Percentiles rank a stretch among this genome's conserved stretches.
Evolutionary conservation across 768 basidiomycete genomes (phyloP).

Genomic region (Amylocystis lapponica): DNA sequence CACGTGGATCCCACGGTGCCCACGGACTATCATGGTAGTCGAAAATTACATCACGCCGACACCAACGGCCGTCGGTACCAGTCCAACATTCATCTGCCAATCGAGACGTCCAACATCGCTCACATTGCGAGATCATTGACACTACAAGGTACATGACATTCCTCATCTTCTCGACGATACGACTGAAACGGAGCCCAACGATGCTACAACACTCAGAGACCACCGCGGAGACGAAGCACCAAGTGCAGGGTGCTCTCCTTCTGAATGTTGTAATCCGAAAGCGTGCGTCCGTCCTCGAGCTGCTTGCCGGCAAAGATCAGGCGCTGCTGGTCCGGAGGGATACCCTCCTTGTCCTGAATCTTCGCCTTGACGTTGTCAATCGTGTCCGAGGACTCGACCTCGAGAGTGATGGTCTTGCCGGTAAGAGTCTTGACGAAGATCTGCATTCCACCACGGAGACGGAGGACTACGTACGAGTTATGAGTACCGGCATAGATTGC

Average conservation of each 20-base stretch:
- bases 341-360: slow-evolving; percentile 28
- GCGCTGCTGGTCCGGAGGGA: slow-evolving; percentile 26
- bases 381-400: slow-evolving; percentile 37
- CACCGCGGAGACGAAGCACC: slow-evolving; percentile 45
- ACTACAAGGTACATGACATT: background rate
- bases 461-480: slow-evolving; percentile 30
- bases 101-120: background rate
- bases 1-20: no score
- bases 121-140: background rate
- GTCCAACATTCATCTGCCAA: background rate
- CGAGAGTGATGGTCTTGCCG: slow-evolving; percentile 52
- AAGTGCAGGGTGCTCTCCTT: slow-evolving; percentile 24
- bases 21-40: no score
- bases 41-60: no score
- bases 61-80: background rate
- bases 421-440: slow-evolving; percentile 48
- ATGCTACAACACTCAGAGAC: slow-evolving; percentile 26
- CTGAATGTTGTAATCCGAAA: slow-evolving; percentile 28
- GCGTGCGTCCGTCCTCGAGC: slow-evolving; percentile 26
- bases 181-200: background rate
- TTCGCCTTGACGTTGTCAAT: slow-evolving; percentile 28
- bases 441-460: slow-evolving; percentile 33
- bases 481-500: background rate
- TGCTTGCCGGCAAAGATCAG: slow-evolving; percentile 28
- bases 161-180: slow-evolving; percentile 5